Base-by-base conservation (phyloP, 2,329 filamentous ascomycete species). In the Trichoderma sp. region DNA sequence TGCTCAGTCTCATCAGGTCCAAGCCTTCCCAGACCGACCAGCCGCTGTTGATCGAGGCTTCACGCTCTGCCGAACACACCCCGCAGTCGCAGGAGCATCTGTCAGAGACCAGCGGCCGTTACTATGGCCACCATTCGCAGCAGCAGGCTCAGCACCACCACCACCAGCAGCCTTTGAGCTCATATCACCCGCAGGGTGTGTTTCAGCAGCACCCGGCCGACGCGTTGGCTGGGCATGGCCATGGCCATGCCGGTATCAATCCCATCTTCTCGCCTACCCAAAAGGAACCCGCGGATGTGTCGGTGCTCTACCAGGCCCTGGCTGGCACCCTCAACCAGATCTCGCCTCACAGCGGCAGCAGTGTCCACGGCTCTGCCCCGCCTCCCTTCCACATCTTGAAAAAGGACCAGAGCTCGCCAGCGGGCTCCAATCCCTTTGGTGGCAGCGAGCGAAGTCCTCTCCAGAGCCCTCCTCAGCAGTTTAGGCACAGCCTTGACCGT, bases 1-100 rank as follows among this genome's bases (percentile, higher is more conserved):
- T 99, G 57, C 87, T 98, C 70, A 91, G 92, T 73, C 84, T 98
- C 68, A 86, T 99, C 71, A 89, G 91, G 58, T 89, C 91, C 63
- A 93, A 90, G 80, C 87, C 88, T 13, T 83, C 84, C 68, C 87
- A 90, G 77, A 83, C 80, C 57, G 86, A 89, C 56, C 80, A 80
- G 70, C 79, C 78, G 6, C 73, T 79, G 64, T 61, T 82, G 69
- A 75, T 77, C 63, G 83, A 85, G 70, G 37, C 67, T 3, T 77
- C 80, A 25, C 81, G 82, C 65, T 79, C 81, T 29, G 75, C 76
- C 71, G 81, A 78, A 64, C 76, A 80, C 70, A 84, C 83, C 6
- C 82, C 84, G 5, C 81, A 83, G 69, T 83, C 83, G 42, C 74
- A 75, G 53, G 78, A 78, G 25, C 70, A 72, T 27, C 64, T 71